A percentile compares a stretch with the other conserved stretches of the same genome.
phyloP scores from a whole-genome alignment of 2,329 filamentous ascomycete species.

The Macrophomina pseudophaseolina region DNA sequence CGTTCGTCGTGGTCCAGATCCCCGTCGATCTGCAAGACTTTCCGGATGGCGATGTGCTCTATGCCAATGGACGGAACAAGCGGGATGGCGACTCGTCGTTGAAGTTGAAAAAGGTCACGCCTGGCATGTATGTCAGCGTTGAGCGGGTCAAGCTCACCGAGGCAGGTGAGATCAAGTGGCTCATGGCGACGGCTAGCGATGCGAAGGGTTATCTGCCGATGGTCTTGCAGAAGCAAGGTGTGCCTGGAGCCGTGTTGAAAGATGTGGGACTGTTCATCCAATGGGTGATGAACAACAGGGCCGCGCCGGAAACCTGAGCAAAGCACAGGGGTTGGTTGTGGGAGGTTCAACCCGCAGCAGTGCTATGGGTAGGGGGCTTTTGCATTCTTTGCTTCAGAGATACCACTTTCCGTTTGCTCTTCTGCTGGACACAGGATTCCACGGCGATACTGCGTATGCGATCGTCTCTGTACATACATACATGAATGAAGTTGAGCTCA shows the following conservation, averaged over 20 bases:
- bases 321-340: background rate
- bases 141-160: conserved; percentile 58
- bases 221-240: conserved; percentile 67
- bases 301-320: background rate
- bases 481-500: too few species aligned
- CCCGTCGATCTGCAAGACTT: conserved; percentile 43
- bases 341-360: background rate
- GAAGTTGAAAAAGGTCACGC: conserved; percentile 52
- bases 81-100: background rate
- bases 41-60: conserved; percentile 35
- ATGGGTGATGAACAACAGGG: conserved; percentile 52
- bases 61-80: conserved; percentile 34
- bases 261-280: conserved; percentile 72
- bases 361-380: background rate
- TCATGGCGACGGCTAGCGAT: conserved; percentile 77
- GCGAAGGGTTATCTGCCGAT: conserved; percentile 70
- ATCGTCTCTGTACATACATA: background rate
- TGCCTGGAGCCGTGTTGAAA: conserved; percentile 69
- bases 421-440: background rate
- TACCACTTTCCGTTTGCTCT: conserved; percentile 8
- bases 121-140: conserved; percentile 68
- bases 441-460: background rate
- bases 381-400: conserved; percentile 19
- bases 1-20: conserved; percentile 45
- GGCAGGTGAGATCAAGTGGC: conserved; percentile 65